Conservation (phyloP, 371 early-diverging fungal genomes). For the Coemansia sp. region DNA sequence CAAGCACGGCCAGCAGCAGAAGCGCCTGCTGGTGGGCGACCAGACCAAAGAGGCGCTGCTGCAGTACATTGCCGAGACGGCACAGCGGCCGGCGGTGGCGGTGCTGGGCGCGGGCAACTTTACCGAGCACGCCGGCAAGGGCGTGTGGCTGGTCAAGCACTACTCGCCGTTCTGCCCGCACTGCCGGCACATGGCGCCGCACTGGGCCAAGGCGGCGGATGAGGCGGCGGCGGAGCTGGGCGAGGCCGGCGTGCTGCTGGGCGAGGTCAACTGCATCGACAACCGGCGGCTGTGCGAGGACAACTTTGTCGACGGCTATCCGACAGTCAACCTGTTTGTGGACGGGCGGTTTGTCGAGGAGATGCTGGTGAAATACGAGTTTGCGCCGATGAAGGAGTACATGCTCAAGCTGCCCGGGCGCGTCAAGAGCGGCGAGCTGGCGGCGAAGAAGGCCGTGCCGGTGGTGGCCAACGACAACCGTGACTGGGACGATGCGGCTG, state of each 20-base stretch:
- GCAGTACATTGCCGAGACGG: conserved; percentile 9
- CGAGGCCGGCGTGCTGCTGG: conserved; percentile 62
- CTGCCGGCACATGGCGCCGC: conserved; percentile 45
- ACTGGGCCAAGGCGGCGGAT: conserved; percentile 43
- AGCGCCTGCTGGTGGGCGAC: conserved; percentile 30
- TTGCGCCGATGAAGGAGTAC: conserved; percentile 37
- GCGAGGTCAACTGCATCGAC: conserved; percentile 74
- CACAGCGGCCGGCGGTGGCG: conserved; percentile 27
- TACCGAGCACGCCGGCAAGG: conserved; percentile 25
- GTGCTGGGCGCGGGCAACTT: conserved; percentile 32
- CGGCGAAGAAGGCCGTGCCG: conserved; percentile 11
- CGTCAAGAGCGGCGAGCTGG: conserved; percentile 25
- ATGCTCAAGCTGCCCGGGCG: conserved; percentile 35
- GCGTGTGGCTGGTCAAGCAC: conserved; percentile 50
- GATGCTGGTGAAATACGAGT: conserved; percentile 33
- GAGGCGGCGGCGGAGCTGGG: conserved; percentile 29
- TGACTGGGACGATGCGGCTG: conserved; percentile 40
- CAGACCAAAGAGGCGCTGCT: conserved; percentile 22
- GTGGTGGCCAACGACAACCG: conserved; percentile 38
- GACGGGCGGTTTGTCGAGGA: conserved; percentile 61
- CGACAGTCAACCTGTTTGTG: conserved; percentile 65
- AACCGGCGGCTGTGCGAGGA: conserved; percentile 67
- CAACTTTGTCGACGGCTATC: conserved; percentile 59
- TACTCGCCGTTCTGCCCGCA: conserved; percentile 50
- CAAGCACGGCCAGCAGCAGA: conserved; percentile 23